These are phyloP conservation scores for Gleditsia sinensis DNA, from an alignment of 306 rosid species.

Conservation along the genomic window DNA sequence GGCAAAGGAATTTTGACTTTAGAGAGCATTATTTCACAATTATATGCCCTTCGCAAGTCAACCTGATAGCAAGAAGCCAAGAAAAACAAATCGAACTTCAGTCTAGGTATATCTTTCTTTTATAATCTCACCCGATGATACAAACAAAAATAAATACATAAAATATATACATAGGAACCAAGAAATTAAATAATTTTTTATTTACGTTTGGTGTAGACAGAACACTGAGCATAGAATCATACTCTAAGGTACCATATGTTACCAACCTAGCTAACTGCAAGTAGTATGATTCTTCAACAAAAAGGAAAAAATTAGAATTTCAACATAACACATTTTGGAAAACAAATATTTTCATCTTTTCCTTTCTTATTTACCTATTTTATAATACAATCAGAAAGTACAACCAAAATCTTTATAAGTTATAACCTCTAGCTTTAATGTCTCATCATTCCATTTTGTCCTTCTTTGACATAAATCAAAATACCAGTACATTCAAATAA, in stretches of 20 bases:
- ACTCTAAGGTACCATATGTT: conserved; percentile 3
- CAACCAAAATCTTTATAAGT: not conserved
- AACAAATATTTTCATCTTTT: conserved; percentile 7
- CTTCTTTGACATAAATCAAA: not conserved
- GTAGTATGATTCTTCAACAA: not conserved
- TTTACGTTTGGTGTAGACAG: conserved; percentile 21
- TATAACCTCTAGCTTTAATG: conserved; percentile 4
- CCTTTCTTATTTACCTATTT: conserved; percentile 21
- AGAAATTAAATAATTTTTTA: not conserved
- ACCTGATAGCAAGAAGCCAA: conserved; percentile 31
- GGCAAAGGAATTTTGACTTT: conserved; percentile 61
- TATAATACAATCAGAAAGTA: conserved; percentile 1
- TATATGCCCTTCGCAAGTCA: conserved; percentile 60
- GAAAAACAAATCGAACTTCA: not conserved
- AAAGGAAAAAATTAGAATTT: not conserved
- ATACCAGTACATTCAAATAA: not conserved
- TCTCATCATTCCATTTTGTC: no score
- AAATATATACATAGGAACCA: not conserved
- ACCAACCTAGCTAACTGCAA: conserved; percentile 29
- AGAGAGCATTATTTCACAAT: conserved; percentile 63
- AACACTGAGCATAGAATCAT: conserved; percentile 16
- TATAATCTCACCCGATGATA: conserved; percentile 16
- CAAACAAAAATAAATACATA: not conserved
- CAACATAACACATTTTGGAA: conserved; percentile 13
- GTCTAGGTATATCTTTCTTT: conserved; percentile 7